A percentile compares a stretch with the other conserved stretches of the same genome.
Conservation (phyloP, 2,329 filamentous ascomycete genomes). For the Cephalotrichum gorgonifer region DNA sequence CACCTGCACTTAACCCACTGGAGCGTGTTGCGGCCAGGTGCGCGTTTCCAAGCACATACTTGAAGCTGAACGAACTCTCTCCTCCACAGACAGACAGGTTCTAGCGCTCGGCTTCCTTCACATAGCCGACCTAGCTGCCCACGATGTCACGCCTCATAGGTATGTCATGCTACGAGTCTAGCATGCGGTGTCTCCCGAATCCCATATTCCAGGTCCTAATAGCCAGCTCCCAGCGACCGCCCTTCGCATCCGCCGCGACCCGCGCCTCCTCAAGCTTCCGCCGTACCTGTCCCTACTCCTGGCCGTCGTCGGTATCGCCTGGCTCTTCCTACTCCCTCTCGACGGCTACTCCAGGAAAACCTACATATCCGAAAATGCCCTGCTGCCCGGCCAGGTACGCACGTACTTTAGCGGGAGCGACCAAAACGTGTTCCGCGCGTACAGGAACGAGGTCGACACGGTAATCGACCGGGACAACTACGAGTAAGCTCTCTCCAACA, state of each 20-base stretch:
- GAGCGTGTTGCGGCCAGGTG: neutral
- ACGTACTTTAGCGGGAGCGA: slow-evolving; percentile 96
- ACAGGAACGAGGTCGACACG: slow-evolving; percentile 69
- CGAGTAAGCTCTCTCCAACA: slow-evolving; percentile 29
- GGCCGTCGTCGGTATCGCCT: slow-evolving; percentile 74
- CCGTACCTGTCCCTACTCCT: slow-evolving; percentile 81
- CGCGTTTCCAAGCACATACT: neutral
- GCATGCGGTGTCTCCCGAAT: no score
- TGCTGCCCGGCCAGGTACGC: slow-evolving; percentile 91
- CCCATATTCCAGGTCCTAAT: slow-evolving; percentile 3
- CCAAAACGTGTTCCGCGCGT: slow-evolving; percentile 87
- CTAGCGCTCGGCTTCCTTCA: neutral
- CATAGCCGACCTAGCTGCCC: neutral
- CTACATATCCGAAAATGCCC: slow-evolving; percentile 95
- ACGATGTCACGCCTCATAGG: slow-evolving; percentile 45
- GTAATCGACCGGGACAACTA: slow-evolving; percentile 43
- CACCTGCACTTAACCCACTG: no score
- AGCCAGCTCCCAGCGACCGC: slow-evolving; percentile 38
- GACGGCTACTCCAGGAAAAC: slow-evolving; percentile 85
- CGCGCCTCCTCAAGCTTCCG: slow-evolving; percentile 71
- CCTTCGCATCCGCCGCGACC: slow-evolving; percentile 66
- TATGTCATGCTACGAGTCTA: slow-evolving; percentile 24
- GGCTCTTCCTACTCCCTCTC: slow-evolving; percentile 82
- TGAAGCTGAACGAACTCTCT: neutral
- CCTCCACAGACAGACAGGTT: neutral